Percentiles rank a stretch among this genome's conserved stretches.
Conservation (phyloP, 495 filamentous ascomycete genomes). For the Lichina pygmaea region DNA sequence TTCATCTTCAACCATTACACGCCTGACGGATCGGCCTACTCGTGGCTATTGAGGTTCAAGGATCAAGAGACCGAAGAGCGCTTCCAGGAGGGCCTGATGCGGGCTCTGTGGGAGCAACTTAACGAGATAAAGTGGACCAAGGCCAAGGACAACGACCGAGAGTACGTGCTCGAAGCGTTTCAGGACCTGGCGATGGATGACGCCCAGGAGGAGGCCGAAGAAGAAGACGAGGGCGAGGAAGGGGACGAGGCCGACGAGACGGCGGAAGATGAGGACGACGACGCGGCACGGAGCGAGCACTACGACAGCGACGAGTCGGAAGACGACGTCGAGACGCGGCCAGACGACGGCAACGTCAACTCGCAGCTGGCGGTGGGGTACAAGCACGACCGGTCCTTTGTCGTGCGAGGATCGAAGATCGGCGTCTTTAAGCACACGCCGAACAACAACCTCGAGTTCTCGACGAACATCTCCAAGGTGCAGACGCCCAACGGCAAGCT, state of each 20-base stretch:
- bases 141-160: slow-evolving; percentile 68
- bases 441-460: slow-evolving; percentile 82
- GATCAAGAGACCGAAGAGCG: slow-evolving; percentile 51
- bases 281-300: slow-evolving; percentile 44
- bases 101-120: slow-evolving; percentile 86
- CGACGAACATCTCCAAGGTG: slow-evolving; percentile 92
- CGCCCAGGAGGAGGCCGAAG: slow-evolving; percentile 22
- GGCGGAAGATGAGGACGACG: slow-evolving; percentile 20
- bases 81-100: slow-evolving; percentile 87
- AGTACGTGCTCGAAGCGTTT: slow-evolving; percentile 90
- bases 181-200: slow-evolving; percentile 88
- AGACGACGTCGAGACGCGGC: slow-evolving; percentile 45
- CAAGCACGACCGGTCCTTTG: slow-evolving; percentile 91
- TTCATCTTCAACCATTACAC: slow-evolving; percentile 97
- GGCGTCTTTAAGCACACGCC: slow-evolving; percentile 93
- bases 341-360: slow-evolving; percentile 61
- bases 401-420: slow-evolving; percentile 89
- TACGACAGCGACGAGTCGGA: slow-evolving; percentile 84
- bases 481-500: slow-evolving; percentile 65
- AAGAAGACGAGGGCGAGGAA: slow-evolving; percentile 36
- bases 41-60: slow-evolving; percentile 84
- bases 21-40: slow-evolving; percentile 70
- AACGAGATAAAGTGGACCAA: slow-evolving; percentile 90
- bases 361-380: slow-evolving; percentile 94
- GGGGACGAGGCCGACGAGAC: slow-evolving; percentile 28